Conservation (phyloP, 495 filamentous ascomycete species). For the Penicillium flavigenum region DNA sequence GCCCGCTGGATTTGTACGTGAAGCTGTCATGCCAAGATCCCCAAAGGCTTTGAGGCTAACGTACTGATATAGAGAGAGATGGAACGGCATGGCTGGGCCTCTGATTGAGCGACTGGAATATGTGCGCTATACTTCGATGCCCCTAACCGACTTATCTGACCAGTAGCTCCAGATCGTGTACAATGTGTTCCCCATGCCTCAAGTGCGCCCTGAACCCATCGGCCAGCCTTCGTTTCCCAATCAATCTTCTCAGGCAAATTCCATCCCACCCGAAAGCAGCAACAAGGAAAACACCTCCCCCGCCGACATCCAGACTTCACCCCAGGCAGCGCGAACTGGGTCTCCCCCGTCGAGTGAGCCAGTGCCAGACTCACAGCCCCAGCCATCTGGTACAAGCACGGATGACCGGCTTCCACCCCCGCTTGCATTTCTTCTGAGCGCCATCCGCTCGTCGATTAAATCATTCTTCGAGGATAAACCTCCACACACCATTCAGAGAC, state of each 20-base stretch:
- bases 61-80: slow-evolving; percentile 47
- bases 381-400: slow-evolving; percentile 40
- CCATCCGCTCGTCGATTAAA: slow-evolving; percentile 66
- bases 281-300: slow-evolving; percentile 56
- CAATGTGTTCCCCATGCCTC: slow-evolving; percentile 53
- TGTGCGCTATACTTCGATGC: slow-evolving; percentile 33
- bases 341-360: slow-evolving; percentile 46
- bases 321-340: slow-evolving; percentile 29
- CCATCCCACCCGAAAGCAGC: slow-evolving; percentile 35
- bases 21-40: slow-evolving; percentile 3
- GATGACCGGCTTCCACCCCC: slow-evolving; percentile 59
- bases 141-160: slow-evolving; percentile 12
- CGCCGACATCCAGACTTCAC: slow-evolving; percentile 33
- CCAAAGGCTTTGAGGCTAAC: slow-evolving; percentile 29
- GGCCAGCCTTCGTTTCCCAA: slow-evolving; percentile 24
- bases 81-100: slow-evolving; percentile 52
- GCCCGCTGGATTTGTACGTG: slow-evolving; percentile 66
- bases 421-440: slow-evolving; percentile 59
- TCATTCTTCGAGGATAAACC: slow-evolving; percentile 70
- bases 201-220: slow-evolving; percentile 34
- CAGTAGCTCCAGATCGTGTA: slow-evolving; percentile 45
- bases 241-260: slow-evolving; percentile 37
- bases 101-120: slow-evolving; percentile 54
- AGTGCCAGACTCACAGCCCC: slow-evolving; percentile 47
- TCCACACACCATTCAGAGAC: slow-evolving; percentile 88